Percentiles rank a stretch among this genome's conserved stretches.
phyloP scores from a whole-genome alignment of 2,329 filamentous ascomycete genomes.

The Trichophyton rubrum region DNA sequence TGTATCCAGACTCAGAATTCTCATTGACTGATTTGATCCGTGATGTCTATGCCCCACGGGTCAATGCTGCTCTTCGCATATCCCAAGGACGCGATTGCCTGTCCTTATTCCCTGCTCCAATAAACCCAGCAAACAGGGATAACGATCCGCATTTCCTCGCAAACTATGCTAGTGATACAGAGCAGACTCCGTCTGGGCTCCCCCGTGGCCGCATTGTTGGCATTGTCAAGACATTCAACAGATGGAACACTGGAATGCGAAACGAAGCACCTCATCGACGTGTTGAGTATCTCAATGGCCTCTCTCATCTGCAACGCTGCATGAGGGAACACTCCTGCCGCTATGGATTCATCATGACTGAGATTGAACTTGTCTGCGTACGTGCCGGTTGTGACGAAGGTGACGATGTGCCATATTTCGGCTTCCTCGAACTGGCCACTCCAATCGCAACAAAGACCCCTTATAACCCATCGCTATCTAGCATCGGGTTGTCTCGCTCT shows the following conservation, averaged over 20 bases:
- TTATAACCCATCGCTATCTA: conserved; percentile 9
- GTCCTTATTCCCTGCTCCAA: conserved; percentile 31
- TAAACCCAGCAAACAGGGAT: conserved; percentile 27
- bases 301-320: conserved; percentile 73
- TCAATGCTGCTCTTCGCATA: conserved; percentile 71
- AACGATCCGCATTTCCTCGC: conserved; percentile 41
- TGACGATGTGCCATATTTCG: conserved; percentile 61
- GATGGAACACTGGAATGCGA: conserved; percentile 92
- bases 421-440: conserved; percentile 64
- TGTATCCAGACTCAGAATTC: conserved; percentile 65
- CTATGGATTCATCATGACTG: conserved; percentile 92
- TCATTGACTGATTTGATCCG: conserved; percentile 64
- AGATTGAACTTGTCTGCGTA: conserved; percentile 86
- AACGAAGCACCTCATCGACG: conserved; percentile 71
- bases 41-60: conserved; percentile 68
- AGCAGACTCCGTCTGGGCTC: conserved; percentile 37
- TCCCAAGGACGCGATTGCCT: conserved; percentile 56
- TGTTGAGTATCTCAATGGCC: conserved; percentile 76
- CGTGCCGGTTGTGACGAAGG: conserved; percentile 57
- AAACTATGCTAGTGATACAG: conserved; percentile 41
- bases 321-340: conserved; percentile 91
- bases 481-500: conserved; percentile 8
- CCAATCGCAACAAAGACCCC: conserved; percentile 42
- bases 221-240: conserved; percentile 81
- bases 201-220: conserved; percentile 57